Base-by-base conservation (phyloP, 495 filamentous ascomycete species). In the Aspergillus nanangensis region DNA sequence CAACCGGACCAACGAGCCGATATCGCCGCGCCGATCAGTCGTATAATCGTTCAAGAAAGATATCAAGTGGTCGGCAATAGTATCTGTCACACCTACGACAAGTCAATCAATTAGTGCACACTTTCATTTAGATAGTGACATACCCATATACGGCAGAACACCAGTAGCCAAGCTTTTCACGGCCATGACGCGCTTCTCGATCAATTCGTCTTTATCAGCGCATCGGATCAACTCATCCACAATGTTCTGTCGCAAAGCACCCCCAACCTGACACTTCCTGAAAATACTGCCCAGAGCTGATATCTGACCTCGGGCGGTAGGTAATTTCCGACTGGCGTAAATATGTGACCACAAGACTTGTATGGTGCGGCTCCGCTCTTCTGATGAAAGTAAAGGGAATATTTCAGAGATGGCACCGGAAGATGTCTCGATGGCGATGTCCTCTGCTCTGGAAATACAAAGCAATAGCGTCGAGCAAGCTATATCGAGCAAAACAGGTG, bases 11-110 rank as follows among this genome's bases (percentile, higher is more conserved):
- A 86, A 77, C 2, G 89, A 94, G 3, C 93, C 93, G 43, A 96
- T 74, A 56, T 99, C 93, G 10, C 93, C 94, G 8, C 89, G 76
- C 32, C 86, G 77, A 53, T 87, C 90, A 8, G 86, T 87, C 0
- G 87, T 90, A 52, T 97, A 96, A 58, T 99, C 91, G 44, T 93
- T 85, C 34, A 97, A 60, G 8, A 83, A 52, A 58, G 71, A 17
- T 49, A 66, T 23, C 77, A 67, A 19, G 75, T 61, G 31, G 2
- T 50, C 48, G 13, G 56, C 51, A 31, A 72, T 47, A 33, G 18
- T 49, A 35, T 62, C 48, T 9, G 55, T 60, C 11, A 53, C 22
- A 41, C 42, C 69, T 72, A 15, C 19, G 14, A 13, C 27, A 10
- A 5, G 31, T 65, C 53, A 66, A 52, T n/a, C 20, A n/a, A 22